Base-by-base conservation (phyloP, 371 early-diverging fungal genomes). In the Mortierella sp. region DNA sequence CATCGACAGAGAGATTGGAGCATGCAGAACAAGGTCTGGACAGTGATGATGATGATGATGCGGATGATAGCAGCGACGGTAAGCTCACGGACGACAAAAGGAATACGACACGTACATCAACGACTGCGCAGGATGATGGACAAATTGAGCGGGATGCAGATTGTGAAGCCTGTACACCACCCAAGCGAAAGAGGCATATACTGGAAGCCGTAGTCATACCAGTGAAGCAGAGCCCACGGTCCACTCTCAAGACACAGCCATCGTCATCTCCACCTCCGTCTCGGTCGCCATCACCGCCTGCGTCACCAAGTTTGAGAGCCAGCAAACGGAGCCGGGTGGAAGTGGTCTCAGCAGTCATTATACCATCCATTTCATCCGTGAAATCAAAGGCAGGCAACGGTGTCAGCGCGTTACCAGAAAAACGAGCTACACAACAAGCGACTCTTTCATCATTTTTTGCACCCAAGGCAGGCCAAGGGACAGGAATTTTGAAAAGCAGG, bases 381-480 rank as follows among this genome's bases (percentile, higher is more conserved):
- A 42, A 2, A 23, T 13, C 38, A n/a, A n/a, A n/a, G n/a, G n/a
- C n/a, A n/a, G n/a, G n/a, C n/a, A n/a, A n/a, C n/a, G n/a, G n/a
- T n/a, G n/a, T n/a, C n/a, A n/a, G n/a, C n/a, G n/a, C n/a, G n/a
- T n/a, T 34, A 34, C 34, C 34, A 34, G 34, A 34, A 10, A 34
- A 34, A 34, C 34, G 34, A 34, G 7, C 34, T 7, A 10, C 43
- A 16, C 55, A 66, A 19, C 73, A 73, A 24, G 50, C 57, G 3
- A 63, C 73, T 0, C 48, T 74, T 5, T 64, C 69, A 0, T 51
- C 76, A 13, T 74, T 74, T 30, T 74, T 74, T 48, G 24, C 54
- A 0, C n/a, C 58, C 16, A 61, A 64, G 23, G 64, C 69, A 21
- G 55, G 58, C 48, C 54, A 54, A 26, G 68, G 76, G 12, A 74